A percentile compares a stretch with the other conserved stretches of the same genome.
These are phyloP conservation scores for Rauvolfia tetraphylla DNA, from an alignment of 257 asterid species.

Conservation along the genomic window DNA sequence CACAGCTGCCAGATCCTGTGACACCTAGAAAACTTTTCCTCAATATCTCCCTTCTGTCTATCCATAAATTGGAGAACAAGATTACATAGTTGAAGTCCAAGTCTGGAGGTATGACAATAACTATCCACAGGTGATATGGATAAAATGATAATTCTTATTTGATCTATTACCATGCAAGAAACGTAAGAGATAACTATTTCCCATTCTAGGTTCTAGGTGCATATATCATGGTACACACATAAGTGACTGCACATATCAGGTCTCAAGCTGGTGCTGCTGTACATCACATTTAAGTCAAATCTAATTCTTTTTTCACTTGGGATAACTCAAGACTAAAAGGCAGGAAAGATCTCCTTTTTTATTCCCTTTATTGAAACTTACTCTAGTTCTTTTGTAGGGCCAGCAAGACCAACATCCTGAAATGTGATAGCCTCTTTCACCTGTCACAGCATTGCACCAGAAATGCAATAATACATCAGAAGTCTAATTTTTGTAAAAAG, in stretches of 20 bases:
- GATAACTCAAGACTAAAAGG: neutral
- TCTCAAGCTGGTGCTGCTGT: no score
- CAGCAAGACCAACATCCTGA: slow-evolving; percentile 51
- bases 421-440: slow-evolving; percentile 72
- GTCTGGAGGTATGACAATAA: neutral
- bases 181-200: neutral
- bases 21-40: neutral
- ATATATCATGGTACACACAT: neutral
- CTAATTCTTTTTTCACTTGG: neutral
- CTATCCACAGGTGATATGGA: neutral
- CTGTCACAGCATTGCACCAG: slow-evolving; percentile 33
- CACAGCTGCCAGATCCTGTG: neutral
- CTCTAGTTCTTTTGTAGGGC: slow-evolving; percentile 46
- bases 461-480: slow-evolving; percentile 11
- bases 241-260: neutral
- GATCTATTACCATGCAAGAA: neutral
- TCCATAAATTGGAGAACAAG: neutral
- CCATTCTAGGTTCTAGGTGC: neutral
- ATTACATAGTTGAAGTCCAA: no score
- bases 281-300: neutral
- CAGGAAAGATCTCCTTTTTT: neutral
- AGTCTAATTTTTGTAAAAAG: slow-evolving; percentile 6
- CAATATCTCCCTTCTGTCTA: neutral
- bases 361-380: slow-evolving; percentile 30
- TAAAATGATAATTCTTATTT: neutral